Conservation (phyloP, 139 green algal species). For the Ettlia oleoabundans region DNA sequence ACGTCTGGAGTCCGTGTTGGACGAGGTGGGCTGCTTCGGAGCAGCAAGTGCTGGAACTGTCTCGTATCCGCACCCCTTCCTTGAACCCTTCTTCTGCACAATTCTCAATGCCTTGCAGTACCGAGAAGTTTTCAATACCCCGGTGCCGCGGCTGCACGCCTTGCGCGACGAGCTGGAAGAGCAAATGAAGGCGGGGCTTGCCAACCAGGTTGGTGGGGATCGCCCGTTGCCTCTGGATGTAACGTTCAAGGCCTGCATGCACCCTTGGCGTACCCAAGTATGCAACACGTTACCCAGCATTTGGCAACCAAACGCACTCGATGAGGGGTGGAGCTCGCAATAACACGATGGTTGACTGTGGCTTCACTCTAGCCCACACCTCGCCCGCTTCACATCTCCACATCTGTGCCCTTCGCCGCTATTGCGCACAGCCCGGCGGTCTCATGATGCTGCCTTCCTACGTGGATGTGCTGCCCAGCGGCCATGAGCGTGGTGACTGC, state of each 20-base stretch:
- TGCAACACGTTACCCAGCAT: neutral
- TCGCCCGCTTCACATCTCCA: no score
- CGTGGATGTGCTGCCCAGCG: slow-evolving; percentile 59
- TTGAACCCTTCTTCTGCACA: neutral
- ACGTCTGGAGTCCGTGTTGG: neutral
- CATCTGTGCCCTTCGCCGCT: neutral
- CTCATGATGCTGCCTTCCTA: slow-evolving; percentile 65
- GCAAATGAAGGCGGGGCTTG: slow-evolving; percentile 44
- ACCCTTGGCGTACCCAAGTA: no score
- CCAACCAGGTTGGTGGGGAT: neutral
- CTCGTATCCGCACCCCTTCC: neutral
- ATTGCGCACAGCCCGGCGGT: slow-evolving; percentile 1
- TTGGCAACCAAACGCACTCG: neutral
- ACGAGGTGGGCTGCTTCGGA: neutral
- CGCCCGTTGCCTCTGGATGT: neutral
- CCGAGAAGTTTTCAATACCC: slow-evolving; percentile 12
- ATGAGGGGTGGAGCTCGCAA: no score
- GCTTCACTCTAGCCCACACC: no score
- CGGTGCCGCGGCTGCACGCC: neutral
- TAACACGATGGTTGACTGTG: no score
- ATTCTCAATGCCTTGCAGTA: slow-evolving; percentile 31
- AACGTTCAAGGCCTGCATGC: neutral
- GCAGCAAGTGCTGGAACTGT: neutral
- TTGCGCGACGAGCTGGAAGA: slow-evolving; percentile 30
- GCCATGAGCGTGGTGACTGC: slow-evolving; percentile 73